phyloP scores from a whole-genome alignment of 768 basidiomycete genomes.

The Boletus rubescentipes region DNA sequence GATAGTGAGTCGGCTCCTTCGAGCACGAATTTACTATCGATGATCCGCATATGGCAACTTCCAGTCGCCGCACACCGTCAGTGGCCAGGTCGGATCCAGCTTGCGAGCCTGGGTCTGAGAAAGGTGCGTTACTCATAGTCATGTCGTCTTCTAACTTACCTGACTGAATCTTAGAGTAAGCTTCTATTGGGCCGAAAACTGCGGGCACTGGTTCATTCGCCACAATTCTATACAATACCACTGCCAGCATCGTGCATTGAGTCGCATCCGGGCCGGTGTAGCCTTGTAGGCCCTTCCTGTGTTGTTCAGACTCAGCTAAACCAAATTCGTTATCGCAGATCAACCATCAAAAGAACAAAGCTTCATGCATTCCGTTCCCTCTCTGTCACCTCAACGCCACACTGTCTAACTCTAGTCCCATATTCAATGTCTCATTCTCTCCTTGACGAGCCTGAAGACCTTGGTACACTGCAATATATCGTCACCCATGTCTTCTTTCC shows the following conservation, averaged over 20 bases:
- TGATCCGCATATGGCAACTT: no score
- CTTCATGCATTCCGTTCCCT: not conserved
- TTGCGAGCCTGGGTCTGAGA: no score
- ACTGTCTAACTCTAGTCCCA: not conserved
- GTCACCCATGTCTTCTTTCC: slow-evolving; percentile 46
- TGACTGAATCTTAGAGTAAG: not conserved
- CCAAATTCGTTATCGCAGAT: not conserved
- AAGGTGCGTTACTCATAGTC: not conserved
- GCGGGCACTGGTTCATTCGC: not conserved
- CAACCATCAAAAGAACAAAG: not conserved
- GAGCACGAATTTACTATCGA: no score
- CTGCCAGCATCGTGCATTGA: not conserved
- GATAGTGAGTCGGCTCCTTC: no score
- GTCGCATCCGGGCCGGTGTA: not conserved
- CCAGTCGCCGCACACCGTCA: no score
- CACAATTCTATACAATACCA: not conserved
- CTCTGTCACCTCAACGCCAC: not conserved
- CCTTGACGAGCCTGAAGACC: not conserved
- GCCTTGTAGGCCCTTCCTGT: slow-evolving; percentile 15
- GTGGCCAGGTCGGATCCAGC: no score
- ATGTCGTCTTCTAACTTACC: not conserved
- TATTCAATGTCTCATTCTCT: slow-evolving; percentile 7
- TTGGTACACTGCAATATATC: slow-evolving; percentile 27
- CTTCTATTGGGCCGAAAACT: not conserved
- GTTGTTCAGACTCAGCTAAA: slow-evolving; percentile 6